Evolutionary conservation across 2,329 filamentous ascomycete genomes (phyloP), one percentile per base, ranked within the genome.

Genomic region (Beauveria medogensis): DNA sequence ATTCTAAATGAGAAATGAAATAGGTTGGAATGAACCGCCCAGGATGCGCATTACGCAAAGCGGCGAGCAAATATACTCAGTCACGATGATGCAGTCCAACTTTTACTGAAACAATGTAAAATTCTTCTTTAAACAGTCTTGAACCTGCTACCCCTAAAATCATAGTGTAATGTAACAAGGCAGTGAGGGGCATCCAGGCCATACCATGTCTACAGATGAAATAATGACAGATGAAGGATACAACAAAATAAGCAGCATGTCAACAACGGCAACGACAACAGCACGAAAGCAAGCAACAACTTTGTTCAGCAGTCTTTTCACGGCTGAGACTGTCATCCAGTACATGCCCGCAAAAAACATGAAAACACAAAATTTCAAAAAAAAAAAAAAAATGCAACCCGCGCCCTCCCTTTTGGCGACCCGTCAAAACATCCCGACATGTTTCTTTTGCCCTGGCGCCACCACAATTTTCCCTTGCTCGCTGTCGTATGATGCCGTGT

Each of bases 191-290:
- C 26, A 55, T 12, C 20, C 40, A 30, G 55, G 44, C 41, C 18
- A 58, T 52, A 55, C 34, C 52, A 50, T 59, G 51, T 28, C 52
- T 58, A 50, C 40, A 58, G 50, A 58, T 34, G 52, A 59, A 63
- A 59, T 34, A 60, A 52, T 43, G 46, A 59, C 62, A 62, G n/a
- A 48, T 44, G 59, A 44, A 63, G 26, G 57, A 48, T 59, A 62
- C 60, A 53, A 54, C 18, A 20, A 43, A 20, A 20, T 20, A 47
- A 51, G 57, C 20, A 60, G 24, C 55, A 51, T 26, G 46, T 40
- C 30, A 30, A 55, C 37, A 44, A 50, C 6, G 14, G n/a, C 41
- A 43, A 20, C n/a, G 41, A 43, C 18, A 53, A 40, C 9, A 53
- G 41, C 41, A 53, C 30, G 10, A 18, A 34, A 53, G 10, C 28